Evolutionary conservation across 768 basidiomycete genomes (phyloP).

Genomic region (Leccinum aurantiacum): DNA sequence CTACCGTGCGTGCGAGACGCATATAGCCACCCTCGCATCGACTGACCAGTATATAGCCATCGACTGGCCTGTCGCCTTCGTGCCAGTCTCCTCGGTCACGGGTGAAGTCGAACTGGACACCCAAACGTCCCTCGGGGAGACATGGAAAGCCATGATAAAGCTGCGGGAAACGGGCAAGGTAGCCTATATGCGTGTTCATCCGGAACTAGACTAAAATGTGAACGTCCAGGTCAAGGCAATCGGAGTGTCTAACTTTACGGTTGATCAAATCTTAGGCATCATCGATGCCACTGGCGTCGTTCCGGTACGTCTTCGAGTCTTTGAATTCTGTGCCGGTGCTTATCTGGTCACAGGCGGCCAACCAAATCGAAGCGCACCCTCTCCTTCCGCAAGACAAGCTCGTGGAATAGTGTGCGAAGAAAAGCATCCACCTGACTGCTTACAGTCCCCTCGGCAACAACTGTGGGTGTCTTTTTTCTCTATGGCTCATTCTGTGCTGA

Average conservation of each 20-base stretch:
- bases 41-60: slow-evolving; percentile 46
- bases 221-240: slow-evolving; percentile 55
- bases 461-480: slow-evolving; percentile 38
- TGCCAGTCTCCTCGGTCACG: slow-evolving; percentile 46
- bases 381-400: slow-evolving; percentile 74
- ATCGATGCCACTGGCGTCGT: slow-evolving; percentile 68
- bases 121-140: slow-evolving; percentile 65
- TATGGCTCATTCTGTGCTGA: not conserved
- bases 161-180: slow-evolving; percentile 71
- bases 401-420: slow-evolving; percentile 62
- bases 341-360: slow-evolving; percentile 44
- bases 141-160: slow-evolving; percentile 78
- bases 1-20: slow-evolving; percentile 52
- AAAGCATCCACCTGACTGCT: slow-evolving; percentile 70
- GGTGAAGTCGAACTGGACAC: slow-evolving; percentile 57
- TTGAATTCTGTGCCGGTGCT: not conserved
- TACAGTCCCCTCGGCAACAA: slow-evolving; percentile 83
- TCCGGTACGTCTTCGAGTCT: slow-evolving; percentile 47
- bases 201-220: not conserved
- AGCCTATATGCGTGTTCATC: slow-evolving; percentile 4
- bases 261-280: slow-evolving; percentile 63
- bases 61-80: slow-evolving; percentile 79
- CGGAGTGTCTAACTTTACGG: slow-evolving; percentile 83
- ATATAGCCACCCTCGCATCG: slow-evolving; percentile 1
- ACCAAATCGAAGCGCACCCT: slow-evolving; percentile 87